These are phyloP conservation scores for Suillus americanus DNA, from an alignment of 768 basidiomycete genomes.

Conservation along the genomic window DNA sequence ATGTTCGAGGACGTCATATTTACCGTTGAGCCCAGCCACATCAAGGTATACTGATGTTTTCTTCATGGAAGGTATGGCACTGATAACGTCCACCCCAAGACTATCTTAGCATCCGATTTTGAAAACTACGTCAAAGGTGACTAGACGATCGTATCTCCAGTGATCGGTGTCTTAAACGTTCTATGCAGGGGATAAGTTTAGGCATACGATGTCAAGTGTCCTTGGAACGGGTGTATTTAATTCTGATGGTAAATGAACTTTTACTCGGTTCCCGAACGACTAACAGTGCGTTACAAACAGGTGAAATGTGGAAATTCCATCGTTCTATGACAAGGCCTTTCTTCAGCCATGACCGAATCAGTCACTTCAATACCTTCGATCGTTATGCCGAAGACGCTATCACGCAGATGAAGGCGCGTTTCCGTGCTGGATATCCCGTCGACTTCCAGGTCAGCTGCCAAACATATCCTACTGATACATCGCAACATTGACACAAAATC, in stretches of 20 bases:
- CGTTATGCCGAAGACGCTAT: slow-evolving; percentile 48
- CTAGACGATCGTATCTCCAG: neutral
- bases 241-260: slow-evolving; percentile 48
- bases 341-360: slow-evolving; percentile 59
- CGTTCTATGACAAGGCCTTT: slow-evolving; percentile 65
- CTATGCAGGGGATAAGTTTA: slow-evolving; percentile 34
- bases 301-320: slow-evolving; percentile 61
- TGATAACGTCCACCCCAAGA: slow-evolving; percentile 5
- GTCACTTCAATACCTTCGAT: slow-evolving; percentile 62
- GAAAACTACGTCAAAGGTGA: slow-evolving; percentile 59
- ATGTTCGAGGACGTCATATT: slow-evolving; percentile 47
- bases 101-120: slow-evolving; percentile 57
- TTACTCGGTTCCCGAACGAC: too few relatives aligned
- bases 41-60: slow-evolving; percentile 36
- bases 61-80: neutral
- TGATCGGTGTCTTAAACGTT: neutral
- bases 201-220: slow-evolving; percentile 42
- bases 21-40: slow-evolving; percentile 52
- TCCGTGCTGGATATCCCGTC: slow-evolving; percentile 49
- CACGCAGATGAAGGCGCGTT: slow-evolving; percentile 44
- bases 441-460: slow-evolving; percentile 50
- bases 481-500: neutral
- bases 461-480: slow-evolving; percentile 1
- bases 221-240: slow-evolving; percentile 71
- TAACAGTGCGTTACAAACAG: slow-evolving; percentile 26